These are phyloP conservation scores for Chrysoporthe austroafricana DNA, from an alignment of 2,329 filamentous ascomycete species.

Conservation along the genomic window DNA sequence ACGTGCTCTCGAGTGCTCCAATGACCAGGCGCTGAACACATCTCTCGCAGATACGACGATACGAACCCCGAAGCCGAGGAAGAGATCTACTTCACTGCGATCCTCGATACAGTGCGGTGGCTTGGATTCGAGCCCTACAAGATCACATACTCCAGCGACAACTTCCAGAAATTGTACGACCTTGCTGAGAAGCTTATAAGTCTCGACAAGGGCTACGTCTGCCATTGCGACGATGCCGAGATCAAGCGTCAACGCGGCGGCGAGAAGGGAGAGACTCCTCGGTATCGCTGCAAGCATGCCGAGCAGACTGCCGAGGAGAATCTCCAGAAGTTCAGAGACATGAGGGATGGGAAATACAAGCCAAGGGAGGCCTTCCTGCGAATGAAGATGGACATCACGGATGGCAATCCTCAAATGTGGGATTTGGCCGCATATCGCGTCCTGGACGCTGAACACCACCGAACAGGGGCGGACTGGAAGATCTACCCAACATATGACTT, in stretches of 20 bases:
- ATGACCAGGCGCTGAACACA: slow-evolving; percentile 34
- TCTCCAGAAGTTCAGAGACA: slow-evolving; percentile 80
- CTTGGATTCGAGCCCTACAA: slow-evolving; percentile 77
- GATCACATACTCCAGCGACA: slow-evolving; percentile 87
- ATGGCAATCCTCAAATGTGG: slow-evolving; percentile 95
- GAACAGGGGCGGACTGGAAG: slow-evolving; percentile 82
- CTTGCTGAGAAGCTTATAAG: slow-evolving; percentile 83
- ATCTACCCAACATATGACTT: slow-evolving; percentile 97
- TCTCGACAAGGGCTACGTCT: slow-evolving; percentile 77
- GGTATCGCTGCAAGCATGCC: slow-evolving; percentile 82
- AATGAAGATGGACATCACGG: slow-evolving; percentile 88
- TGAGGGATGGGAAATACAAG: slow-evolving; percentile 90
- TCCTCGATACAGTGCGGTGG: slow-evolving; percentile 86
- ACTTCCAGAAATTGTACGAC: slow-evolving; percentile 87
- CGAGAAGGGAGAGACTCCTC: slow-evolving; percentile 66
- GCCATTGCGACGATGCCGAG: slow-evolving; percentile 81
- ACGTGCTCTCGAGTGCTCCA: not conserved
- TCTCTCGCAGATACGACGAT: slow-evolving; percentile 82
- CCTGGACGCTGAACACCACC: slow-evolving; percentile 69
- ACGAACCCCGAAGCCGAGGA: slow-evolving; percentile 95
- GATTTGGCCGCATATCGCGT: slow-evolving; percentile 91
- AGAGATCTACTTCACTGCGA: slow-evolving; percentile 86
- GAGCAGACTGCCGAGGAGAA: slow-evolving; percentile 76
- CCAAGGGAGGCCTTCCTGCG: slow-evolving; percentile 81
- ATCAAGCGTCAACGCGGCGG: slow-evolving; percentile 88